Percentiles rank a stretch among this genome's conserved stretches.
Conservation (phyloP, 2,329 filamentous ascomycete genomes). For the Metarhizium album region DNA sequence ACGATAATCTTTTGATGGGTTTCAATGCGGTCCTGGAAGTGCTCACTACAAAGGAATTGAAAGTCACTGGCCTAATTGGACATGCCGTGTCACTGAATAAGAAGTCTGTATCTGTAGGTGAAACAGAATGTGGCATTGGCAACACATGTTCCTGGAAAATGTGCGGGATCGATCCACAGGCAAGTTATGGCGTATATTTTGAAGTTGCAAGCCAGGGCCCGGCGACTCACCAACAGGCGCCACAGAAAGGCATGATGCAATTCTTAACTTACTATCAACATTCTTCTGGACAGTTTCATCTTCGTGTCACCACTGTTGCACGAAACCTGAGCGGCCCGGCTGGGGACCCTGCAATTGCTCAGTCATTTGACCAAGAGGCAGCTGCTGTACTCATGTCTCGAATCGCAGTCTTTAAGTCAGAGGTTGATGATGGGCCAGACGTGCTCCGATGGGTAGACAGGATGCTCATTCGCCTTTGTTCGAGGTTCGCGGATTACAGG, state of each 20-base stretch:
- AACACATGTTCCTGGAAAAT: slow-evolving; percentile 99
- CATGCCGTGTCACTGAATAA: slow-evolving; percentile 96
- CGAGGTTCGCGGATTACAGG: slow-evolving; percentile 91
- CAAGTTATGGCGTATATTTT: slow-evolving; percentile 94
- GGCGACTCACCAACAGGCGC: slow-evolving; percentile 72
- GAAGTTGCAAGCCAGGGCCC: slow-evolving; percentile 93
- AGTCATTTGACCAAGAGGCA: slow-evolving; percentile 97
- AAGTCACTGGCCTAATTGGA: slow-evolving; percentile 93
- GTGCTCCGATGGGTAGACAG: slow-evolving; percentile 96
- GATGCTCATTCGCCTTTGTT: slow-evolving; percentile 95
- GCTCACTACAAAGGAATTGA: slow-evolving; percentile 92
- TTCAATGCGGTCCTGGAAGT: slow-evolving; percentile 97
- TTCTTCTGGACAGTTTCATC: slow-evolving; percentile 88
- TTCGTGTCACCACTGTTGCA: slow-evolving; percentile 89
- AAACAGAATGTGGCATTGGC: slow-evolving; percentile 96
- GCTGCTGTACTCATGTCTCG: slow-evolving; percentile 97
- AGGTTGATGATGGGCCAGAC: slow-evolving; percentile 97
- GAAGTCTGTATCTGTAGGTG: slow-evolving; percentile 91
- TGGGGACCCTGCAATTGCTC: slow-evolving; percentile 87
- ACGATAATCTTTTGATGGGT: slow-evolving; percentile 93
- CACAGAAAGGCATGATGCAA: slow-evolving; percentile 92
- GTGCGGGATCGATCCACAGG: slow-evolving; percentile 90
- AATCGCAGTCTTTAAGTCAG: slow-evolving; percentile 97
- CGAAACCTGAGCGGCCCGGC: slow-evolving; percentile 86
- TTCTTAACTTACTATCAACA: slow-evolving; percentile 99